Conservation (phyloP, 2,329 filamentous ascomycete genomes). For the Aspergillus sergii region DNA sequence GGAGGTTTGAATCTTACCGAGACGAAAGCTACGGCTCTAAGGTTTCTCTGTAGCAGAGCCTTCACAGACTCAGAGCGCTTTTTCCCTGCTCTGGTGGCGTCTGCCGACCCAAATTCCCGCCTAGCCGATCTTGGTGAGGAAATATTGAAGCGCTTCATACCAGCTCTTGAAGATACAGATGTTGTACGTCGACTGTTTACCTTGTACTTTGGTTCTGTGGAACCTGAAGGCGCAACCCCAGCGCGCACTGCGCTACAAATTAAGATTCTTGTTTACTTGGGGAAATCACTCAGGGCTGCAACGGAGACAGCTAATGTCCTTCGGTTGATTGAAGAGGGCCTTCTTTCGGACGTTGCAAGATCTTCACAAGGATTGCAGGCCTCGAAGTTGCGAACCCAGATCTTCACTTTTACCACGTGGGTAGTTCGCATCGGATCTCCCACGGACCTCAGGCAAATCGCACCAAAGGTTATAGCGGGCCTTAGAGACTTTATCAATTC, state of each 20-base stretch:
- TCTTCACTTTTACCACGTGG: conserved; percentile 87
- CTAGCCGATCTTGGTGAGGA: conserved; percentile 87
- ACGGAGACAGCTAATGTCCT: conserved; percentile 69
- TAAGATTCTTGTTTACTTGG: conserved; percentile 73
- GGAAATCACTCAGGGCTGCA: conserved; percentile 75
- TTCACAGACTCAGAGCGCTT: conserved; percentile 85
- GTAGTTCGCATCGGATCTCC: conserved; percentile 72
- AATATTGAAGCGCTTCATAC: conserved; percentile 75
- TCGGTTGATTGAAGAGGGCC: conserved; percentile 67
- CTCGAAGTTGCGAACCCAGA: conserved; percentile 75
- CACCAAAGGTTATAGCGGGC: conserved; percentile 66
- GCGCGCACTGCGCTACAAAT: conserved; percentile 72
- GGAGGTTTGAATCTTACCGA: conserved; percentile 68
- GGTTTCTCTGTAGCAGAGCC: conserved; percentile 78
- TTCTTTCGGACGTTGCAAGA: conserved; percentile 50
- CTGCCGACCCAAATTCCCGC: conserved; percentile 77
- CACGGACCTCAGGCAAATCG: conserved; percentile 65
- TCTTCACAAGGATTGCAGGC: conserved; percentile 68
- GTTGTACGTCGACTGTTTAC: conserved; percentile 69
- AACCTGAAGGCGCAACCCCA: conserved; percentile 45
- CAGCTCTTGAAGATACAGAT: conserved; percentile 67
- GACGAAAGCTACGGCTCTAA: conserved; percentile 69
- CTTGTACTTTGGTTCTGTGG: conserved; percentile 68
- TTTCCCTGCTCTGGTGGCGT: conserved; percentile 78
- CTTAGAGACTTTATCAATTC: conserved; percentile 73